Evolutionary conservation across 2,329 filamentous ascomycete genomes (phyloP).

Genomic region (Tolypocladium endophyticum): DNA sequence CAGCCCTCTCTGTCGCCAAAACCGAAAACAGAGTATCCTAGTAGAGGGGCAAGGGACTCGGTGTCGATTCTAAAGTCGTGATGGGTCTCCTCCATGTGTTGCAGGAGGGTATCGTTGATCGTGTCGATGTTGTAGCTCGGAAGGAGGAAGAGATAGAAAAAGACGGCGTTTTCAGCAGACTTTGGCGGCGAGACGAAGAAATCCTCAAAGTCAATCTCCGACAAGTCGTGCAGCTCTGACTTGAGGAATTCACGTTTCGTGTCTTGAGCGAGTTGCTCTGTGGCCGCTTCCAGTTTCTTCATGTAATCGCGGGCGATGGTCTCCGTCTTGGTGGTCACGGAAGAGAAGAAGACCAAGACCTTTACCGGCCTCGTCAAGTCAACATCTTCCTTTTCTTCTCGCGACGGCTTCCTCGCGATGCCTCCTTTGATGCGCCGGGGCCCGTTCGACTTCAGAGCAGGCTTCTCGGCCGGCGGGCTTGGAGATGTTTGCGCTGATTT

Average conservation of each 20-base stretch:
- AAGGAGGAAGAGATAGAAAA: conserved; percentile 75
- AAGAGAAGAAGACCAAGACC: conserved; percentile 79
- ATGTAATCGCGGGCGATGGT: conserved; percentile 56
- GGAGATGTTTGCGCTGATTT: not conserved
- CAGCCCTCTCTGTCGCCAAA: conserved; percentile 87
- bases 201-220: conserved; percentile 85
- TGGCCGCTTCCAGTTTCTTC: conserved; percentile 39
- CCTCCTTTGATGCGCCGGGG: conserved; percentile 41
- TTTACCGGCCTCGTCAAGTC: conserved; percentile 44
- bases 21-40: conserved; percentile 90
- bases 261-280: conserved; percentile 35
- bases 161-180: conserved; percentile 39
- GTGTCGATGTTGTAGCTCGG: conserved; percentile 95
- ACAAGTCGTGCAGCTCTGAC: conserved; percentile 64
- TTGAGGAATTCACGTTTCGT: conserved; percentile 32
- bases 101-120: conserved; percentile 76
- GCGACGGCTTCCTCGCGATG: conserved; percentile 18
- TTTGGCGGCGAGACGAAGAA: conserved; percentile 76
- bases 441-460: conserved; percentile 23
- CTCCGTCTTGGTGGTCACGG: conserved; percentile 75
- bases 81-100: conserved; percentile 84
- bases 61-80: conserved; percentile 96
- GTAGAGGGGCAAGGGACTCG: conserved; percentile 60
- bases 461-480: conserved; percentile 14
- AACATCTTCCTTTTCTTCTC: conserved; percentile 12